Evolutionary conservation across 106 monocot species (phyloP), one percentile per base, ranked within the genome.

Genomic region (Dioscorea zingiberensis): DNA sequence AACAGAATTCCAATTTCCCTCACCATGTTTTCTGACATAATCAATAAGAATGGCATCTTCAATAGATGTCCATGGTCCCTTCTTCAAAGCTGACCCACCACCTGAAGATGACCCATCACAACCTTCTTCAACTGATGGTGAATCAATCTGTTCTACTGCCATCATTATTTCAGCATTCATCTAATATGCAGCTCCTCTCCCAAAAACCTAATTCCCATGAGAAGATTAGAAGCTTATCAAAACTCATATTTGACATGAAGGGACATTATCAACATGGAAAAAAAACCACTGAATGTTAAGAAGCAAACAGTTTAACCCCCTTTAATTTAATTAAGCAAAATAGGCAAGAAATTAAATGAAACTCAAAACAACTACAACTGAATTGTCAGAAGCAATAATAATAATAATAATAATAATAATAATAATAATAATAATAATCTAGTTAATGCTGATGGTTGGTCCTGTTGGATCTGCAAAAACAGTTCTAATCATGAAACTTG

Each of bases 1-100:
- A 38, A 83, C 90, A 53, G 80, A 83, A 62, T 91, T 91, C 90
- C 86, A 91, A 44, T 91, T 91, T 16, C 86, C 90, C 27, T 91
- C 86, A 1, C 90, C 90, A 67, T 86, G 78, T 55, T 80, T 84
- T 55, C 67, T 69, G 3, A 91, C 86, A 71, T 91, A 91, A 1
- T 83, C 78, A 19, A 81, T 49, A 63, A 91, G 72, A 55, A 86
- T 67, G 24, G 80, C 77, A 83, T 86, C 90, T 54, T 91, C 90
- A 13, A 80, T 74, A 24, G 86, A 63, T 30, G 90, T 91, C 90
- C 90, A 91, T 22, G 90, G 90, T 48, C 90, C 90, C 67, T 91
- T 86, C 58, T 86, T 91, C 69, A 86, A 63, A 16, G 44, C 63
- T 21, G 29, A 29, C 14, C 65, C 59, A 16, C 51, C 49, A 38